Percentiles rank a stretch among this genome's conserved stretches.
Evolutionary conservation across 257 asterid species (phyloP).

Genomic region (Asclepias syriaca): DNA sequence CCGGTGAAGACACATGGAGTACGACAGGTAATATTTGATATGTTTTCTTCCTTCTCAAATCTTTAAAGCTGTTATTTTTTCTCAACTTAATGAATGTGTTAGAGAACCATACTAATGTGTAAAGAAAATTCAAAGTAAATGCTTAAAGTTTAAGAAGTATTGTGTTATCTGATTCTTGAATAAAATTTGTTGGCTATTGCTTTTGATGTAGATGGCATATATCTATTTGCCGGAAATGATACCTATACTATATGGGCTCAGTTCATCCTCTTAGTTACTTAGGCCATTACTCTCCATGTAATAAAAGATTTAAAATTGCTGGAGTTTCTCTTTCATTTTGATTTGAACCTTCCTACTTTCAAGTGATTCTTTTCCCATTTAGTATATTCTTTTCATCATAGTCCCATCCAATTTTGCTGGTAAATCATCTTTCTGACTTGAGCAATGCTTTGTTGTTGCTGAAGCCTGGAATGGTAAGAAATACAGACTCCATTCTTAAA

Average conservation of each 20-base stretch:
- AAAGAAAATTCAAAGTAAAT: background rate
- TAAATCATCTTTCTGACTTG: background rate
- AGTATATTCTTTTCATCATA: background rate
- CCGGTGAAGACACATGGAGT: slow-evolving; percentile 10
- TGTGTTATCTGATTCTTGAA: background rate
- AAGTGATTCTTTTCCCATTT: background rate
- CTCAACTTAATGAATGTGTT: background rate
- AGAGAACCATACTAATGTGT: background rate
- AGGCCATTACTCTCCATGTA: background rate
- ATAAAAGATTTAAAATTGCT: background rate
- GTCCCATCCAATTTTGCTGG: background rate
- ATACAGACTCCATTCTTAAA: background rate
- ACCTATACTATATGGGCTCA: background rate
- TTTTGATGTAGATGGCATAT: background rate
- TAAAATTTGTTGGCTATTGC: background rate
- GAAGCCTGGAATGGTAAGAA: background rate
- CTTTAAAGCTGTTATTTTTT: background rate
- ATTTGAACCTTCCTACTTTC: background rate
- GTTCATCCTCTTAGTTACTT: background rate
- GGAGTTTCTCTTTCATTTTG: background rate
- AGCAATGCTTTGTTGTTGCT: background rate
- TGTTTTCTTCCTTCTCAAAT: background rate
- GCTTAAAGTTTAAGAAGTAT: background rate
- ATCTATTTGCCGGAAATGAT: background rate
- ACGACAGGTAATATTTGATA: slow-evolving; percentile 10